phyloP scores from a whole-genome alignment of 441 rosid genomes.

The Corymbia citriodora region DNA sequence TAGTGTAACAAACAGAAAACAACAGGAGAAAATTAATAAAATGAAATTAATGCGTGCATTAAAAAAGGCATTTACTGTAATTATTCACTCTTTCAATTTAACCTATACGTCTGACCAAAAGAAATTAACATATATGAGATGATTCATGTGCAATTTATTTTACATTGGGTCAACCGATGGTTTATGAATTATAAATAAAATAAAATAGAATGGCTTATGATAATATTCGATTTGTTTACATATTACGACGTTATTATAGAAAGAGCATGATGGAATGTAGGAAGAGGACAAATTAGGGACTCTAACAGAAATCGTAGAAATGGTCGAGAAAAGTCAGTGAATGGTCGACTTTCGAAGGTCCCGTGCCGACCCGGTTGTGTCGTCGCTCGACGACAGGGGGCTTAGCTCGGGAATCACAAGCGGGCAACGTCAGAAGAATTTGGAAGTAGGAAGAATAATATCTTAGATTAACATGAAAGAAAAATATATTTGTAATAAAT shows the following conservation, averaged over 20 bases:
- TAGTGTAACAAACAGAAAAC: neutral
- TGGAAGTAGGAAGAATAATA: fast-evolving
- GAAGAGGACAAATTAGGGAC: neutral
- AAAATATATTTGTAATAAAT: too few species aligned
- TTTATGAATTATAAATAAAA: neutral
- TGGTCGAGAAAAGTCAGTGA: neutral
- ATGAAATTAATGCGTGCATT: neutral
- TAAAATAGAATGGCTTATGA: neutral
- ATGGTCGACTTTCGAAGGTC: constrained; percentile 12
- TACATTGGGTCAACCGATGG: neutral
- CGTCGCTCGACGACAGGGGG: neutral
- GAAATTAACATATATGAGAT: too few species aligned
- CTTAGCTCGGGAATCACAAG: neutral
- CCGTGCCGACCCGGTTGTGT: neutral
- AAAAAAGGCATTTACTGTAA: neutral
- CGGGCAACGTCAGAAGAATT: neutral
- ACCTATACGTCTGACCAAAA: neutral
- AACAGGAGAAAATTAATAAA: neutral
- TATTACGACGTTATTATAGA: neutral
- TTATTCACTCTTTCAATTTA: neutral
- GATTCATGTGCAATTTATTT: neutral
- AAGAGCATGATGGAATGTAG: neutral
- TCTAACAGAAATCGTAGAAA: constrained; percentile 9
- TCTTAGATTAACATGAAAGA: fast-evolving
- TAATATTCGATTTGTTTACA: neutral